Base-by-base conservation (phyloP, 78 protist species). In the Dictyostelium discoideum region DNA sequence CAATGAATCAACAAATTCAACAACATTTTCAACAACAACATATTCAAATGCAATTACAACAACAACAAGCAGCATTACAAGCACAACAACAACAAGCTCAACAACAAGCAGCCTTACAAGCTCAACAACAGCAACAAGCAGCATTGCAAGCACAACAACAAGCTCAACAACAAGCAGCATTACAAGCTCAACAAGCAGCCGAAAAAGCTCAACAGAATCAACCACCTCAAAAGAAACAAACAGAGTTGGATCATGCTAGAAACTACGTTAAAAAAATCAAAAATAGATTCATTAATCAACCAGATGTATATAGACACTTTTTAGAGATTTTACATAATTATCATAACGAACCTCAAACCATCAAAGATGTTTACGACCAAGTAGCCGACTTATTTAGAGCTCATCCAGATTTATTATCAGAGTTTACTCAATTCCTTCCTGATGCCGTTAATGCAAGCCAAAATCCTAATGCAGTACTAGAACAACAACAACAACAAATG, bases 381-480 rank as follows among this genome's bases (percentile, higher is more conserved):
- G 98, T 98, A 26, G 96, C 98, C 11, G 76, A 63, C 14, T 92
- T 98, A 39, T 98, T 98, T 81, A 82, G 39, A 22, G 54, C 32
- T 8, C 99, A 99, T 48, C n/a, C 85, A 9, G 99, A 99, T 74
- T 85, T 99, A 44, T 96, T 99, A 13, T 85, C 80, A 1, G 99
- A 99, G 93, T 99, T 99, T 22, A 82, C 87, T 3, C 97, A 97
- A 89, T 99, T 99, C 96, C 93, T 99, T 67, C 99, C 99, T 22
- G 99, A 97, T 5, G 78, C 74, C 42, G 79, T 46, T 24, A 42
- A 42, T 46, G 72, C 86, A n/a, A 57, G 37, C 37, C 11, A 85
- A 73, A 22, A 65, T n/a, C 20, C 88, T 32, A 37, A 50, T 40
- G 22, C 78, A 44, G 46, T 63, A 24, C n/a, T 83, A 3, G 26